A percentile compares a stretch with the other conserved stretches of the same genome.
phyloP scores from a whole-genome alignment of 2,329 filamentous ascomycete genomes.

The Penicillium sp. region DNA sequence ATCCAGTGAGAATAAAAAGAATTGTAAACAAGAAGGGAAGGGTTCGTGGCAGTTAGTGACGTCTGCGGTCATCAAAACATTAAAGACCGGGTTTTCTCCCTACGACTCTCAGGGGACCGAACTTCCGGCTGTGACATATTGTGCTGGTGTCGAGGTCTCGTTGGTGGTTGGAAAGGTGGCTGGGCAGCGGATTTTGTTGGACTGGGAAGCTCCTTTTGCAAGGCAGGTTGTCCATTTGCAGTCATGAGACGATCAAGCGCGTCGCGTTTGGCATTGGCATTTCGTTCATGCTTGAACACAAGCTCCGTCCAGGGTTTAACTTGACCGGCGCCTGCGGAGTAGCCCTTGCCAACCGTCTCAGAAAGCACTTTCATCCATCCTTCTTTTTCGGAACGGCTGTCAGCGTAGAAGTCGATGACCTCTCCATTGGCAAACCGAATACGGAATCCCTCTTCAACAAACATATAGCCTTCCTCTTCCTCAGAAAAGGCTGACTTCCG shows the following conservation, averaged over 20 bases:
- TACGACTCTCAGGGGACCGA: conserved; percentile 31
- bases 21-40: conserved; percentile 14
- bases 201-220: not conserved
- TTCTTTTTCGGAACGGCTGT: conserved; percentile 81
- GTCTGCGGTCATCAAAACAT: conserved; percentile 30
- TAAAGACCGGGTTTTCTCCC: conserved; percentile 40
- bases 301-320: conserved; percentile 60
- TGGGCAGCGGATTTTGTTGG: conserved; percentile 24
- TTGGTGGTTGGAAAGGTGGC: conserved; percentile 26
- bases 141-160: conserved; percentile 35
- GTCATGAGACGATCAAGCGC: conserved; percentile 24
- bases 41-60: not conserved
- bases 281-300: conserved; percentile 50
- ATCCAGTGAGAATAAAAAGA: conserved; percentile 11
- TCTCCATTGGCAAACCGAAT: conserved; percentile 98
- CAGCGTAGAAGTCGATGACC: conserved; percentile 97
- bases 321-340: conserved; percentile 37
- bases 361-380: conserved; percentile 88
- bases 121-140: conserved; percentile 38
- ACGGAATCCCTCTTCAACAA: conserved; percentile 97
- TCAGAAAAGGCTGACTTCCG: conserved; percentile 95
- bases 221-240: conserved; percentile 15
- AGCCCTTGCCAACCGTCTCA: conserved; percentile 62
- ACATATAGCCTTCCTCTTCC: conserved; percentile 99
- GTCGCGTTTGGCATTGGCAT: conserved; percentile 29